Evolutionary conservation across 257 asterid species (phyloP), one percentile per base, ranked within the genome.

Genomic region (Rhazya stricta): DNA sequence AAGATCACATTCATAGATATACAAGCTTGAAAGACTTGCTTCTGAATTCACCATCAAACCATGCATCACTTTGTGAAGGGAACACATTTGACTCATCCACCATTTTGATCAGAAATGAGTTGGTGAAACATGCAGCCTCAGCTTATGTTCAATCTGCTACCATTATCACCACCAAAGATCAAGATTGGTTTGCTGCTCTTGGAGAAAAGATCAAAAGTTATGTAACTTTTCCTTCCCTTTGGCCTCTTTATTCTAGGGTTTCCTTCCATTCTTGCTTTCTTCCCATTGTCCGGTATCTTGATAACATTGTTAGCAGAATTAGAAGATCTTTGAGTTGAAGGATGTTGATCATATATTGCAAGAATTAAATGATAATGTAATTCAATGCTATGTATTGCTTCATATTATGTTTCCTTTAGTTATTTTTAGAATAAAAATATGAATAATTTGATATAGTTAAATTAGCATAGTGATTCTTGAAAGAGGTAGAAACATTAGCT

Each of bases 101-200:
- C 57, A 86, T 88, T 43, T 53, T 81, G 6, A 88, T 90, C 15
- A 83, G 94, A 0, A 88, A 90, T 46, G 89, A 85, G 77, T 74
- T 88, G 57, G 89, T 90, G 36, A 90, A 88, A 80, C 89, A 84
- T 41, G 96, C 96, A 6, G 96, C 96, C 1, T 90, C 91, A 8
- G 94, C 88, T 30, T 90, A 88, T 54, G 83, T 90, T 56, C 89
- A 88, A 1, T 90, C 94, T 13, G 91, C 93, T 29, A 43, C 92
- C 23, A 27, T 84, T 23, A 81, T 81, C 5, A 13, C 19, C 0
- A 82, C 66, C 34, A 61, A 73, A 23, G 80, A 83, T 74, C 83
- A 69, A 36, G 79, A 76, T 48, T 88, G 80, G 76, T 43, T 72
- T 9, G 12, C 71, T 12, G 42, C 62, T 10, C 9, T 86, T 8